These are phyloP conservation scores for Leucosporidium creatinivorum DNA, from an alignment of 768 basidiomycete genomes.

Conservation along the genomic window DNA sequence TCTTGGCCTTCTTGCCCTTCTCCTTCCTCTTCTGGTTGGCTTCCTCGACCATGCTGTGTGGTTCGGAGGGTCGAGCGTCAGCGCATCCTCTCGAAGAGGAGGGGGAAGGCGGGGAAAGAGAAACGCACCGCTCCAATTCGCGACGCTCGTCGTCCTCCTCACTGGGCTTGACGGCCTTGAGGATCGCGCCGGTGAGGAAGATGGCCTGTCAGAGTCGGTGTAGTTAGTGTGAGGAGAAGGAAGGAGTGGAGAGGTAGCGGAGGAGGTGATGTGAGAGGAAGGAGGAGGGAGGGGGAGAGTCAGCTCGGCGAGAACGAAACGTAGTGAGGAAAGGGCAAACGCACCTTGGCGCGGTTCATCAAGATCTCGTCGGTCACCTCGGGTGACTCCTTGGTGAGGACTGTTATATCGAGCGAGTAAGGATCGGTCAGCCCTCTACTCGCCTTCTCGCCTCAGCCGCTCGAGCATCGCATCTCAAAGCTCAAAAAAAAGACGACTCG, in stretches of 20 bases:
- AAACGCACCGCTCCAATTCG: slow-evolving; percentile 75
- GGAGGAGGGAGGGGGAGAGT: background rate
- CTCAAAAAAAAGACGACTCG: slow-evolving; percentile 5
- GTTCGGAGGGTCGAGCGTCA: background rate
- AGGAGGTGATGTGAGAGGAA: background rate
- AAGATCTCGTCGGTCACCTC: slow-evolving; percentile 63
- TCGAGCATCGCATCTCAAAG: too few species aligned
- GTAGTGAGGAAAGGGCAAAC: slow-evolving; percentile 1
- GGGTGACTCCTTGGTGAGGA: slow-evolving; percentile 52
- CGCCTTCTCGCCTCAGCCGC: too few species aligned
- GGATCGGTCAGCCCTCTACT: background rate
- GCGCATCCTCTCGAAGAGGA: background rate
- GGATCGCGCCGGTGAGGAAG: slow-evolving; percentile 79
- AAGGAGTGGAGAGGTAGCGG: background rate
- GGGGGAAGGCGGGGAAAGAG: background rate
- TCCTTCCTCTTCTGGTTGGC: slow-evolving; percentile 10
- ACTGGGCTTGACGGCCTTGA: slow-evolving; percentile 76
- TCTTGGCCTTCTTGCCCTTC: slow-evolving; percentile 20
- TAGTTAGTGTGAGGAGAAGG: too few species aligned
- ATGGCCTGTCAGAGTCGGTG: slow-evolving; percentile 58
- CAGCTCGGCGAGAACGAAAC: background rate
- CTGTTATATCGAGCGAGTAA: slow-evolving; percentile 37
- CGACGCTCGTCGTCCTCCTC: slow-evolving; percentile 88
- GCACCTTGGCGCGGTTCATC: slow-evolving; percentile 75
- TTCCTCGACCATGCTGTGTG: slow-evolving; percentile 2